phyloP scores from a whole-genome alignment of 495 filamentous ascomycete genomes.

The Aspergillus conjunctus region DNA sequence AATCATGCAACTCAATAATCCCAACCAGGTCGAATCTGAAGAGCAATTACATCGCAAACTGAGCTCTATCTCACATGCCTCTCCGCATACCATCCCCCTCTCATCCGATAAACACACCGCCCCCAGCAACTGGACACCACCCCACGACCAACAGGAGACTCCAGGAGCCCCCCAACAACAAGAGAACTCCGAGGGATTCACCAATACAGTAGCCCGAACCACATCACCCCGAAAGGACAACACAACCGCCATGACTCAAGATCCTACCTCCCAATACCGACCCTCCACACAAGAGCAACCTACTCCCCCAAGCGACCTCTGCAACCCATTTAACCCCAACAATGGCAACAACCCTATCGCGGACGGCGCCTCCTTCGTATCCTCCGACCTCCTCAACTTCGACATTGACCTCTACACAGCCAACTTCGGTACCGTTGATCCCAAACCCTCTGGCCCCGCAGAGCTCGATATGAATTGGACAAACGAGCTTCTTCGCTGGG shows the following conservation, averaged over 20 bases:
- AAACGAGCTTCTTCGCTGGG: slow-evolving; percentile 37
- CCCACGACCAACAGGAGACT: slow-evolving; percentile 12
- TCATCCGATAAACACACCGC: neutral
- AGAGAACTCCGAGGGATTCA: slow-evolving; percentile 1
- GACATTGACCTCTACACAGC: slow-evolving; percentile 36
- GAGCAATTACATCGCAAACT: slow-evolving; percentile 17
- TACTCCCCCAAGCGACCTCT: slow-evolving; percentile 33
- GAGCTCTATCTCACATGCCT: slow-evolving; percentile 15
- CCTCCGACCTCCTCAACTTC: slow-evolving; percentile 21
- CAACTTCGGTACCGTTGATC: slow-evolving; percentile 18
- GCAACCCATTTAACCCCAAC: slow-evolving; percentile 31
- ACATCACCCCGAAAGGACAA: slow-evolving; percentile 10
- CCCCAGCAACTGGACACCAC: slow-evolving; percentile 19
- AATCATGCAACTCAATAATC: slow-evolving; percentile 39
- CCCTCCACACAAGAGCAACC: slow-evolving; percentile 17
- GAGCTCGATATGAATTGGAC: slow-evolving; percentile 40
- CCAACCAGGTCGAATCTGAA: slow-evolving; percentile 17
- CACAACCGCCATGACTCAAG: slow-evolving; percentile 10
- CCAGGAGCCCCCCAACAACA: slow-evolving; percentile 3
- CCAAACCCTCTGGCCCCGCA: slow-evolving; percentile 18
- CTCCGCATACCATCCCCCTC: neutral
- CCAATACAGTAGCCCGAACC: neutral
- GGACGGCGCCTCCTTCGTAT: slow-evolving; percentile 3
- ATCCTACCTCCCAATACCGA: neutral
- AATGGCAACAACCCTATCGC: neutral